phyloP scores from a whole-genome alignment of 2,329 filamentous ascomycete genomes.

The Lasiodiplodia theobromae region DNA sequence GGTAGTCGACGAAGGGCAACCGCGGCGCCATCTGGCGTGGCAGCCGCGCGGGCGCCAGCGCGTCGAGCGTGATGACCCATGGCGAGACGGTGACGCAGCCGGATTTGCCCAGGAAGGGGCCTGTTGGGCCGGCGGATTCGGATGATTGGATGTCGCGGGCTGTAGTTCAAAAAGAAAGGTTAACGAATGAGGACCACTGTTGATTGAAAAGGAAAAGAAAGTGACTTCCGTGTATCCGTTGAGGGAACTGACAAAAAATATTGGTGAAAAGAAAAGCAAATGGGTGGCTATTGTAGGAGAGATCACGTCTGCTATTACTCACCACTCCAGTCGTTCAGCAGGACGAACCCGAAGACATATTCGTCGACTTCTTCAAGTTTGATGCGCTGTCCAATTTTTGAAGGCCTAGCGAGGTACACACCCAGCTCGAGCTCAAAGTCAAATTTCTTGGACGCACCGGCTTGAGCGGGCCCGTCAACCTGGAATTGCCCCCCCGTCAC shows the following conservation, averaged over 20 bases:
- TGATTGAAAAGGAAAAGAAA: neutral
- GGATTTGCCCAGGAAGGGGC: slow-evolving; percentile 67
- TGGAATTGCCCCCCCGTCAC: slow-evolving; percentile 39
- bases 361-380: slow-evolving; percentile 53
- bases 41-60: slow-evolving; percentile 49
- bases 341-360: slow-evolving; percentile 67
- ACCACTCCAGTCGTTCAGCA: slow-evolving; percentile 67
- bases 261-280: neutral
- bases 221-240: neutral
- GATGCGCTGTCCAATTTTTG: slow-evolving; percentile 48
- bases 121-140: slow-evolving; percentile 65
- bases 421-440: slow-evolving; percentile 62
- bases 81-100: slow-evolving; percentile 67
- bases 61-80: slow-evolving; percentile 68
- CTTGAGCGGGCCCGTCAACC: slow-evolving; percentile 59
- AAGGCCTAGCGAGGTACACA: slow-evolving; percentile 52
- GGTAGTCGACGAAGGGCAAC: slow-evolving; percentile 29
- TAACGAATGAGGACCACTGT: too few species aligned
- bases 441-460: slow-evolving; percentile 49
- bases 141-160: slow-evolving; percentile 67
- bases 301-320: neutral
- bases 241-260: neutral
- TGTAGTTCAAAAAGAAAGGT: neutral
- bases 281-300: neutral
- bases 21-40: slow-evolving; percentile 35